These are phyloP conservation scores for Selaginella tamariscina DNA, from an alignment of 75 land plant genomes.

Conservation along the genomic window DNA sequence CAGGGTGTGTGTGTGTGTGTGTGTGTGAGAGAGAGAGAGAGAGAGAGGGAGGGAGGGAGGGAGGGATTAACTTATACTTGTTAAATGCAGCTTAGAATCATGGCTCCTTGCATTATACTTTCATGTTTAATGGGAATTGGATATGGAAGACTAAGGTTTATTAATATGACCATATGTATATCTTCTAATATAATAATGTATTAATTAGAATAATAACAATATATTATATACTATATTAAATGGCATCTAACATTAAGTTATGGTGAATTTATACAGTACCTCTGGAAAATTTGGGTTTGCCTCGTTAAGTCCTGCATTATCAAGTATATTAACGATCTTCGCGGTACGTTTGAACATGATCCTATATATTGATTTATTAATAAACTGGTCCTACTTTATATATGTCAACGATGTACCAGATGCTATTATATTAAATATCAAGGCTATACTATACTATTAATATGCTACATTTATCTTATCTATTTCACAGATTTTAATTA, in stretches of 20 bases:
- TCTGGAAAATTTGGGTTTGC: slow-evolving; percentile 21
- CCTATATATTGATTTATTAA: neutral
- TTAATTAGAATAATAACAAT: too few species aligned
- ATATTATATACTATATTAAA: neutral
- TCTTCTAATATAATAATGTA: too few species aligned
- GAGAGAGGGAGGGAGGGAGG: neutral
- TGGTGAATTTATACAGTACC: slow-evolving; percentile 22
- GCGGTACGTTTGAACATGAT: slow-evolving; percentile 9
- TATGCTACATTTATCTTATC: too few species aligned
- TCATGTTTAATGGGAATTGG: neutral
- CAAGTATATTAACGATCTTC: slow-evolving; percentile 23
- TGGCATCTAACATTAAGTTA: neutral
- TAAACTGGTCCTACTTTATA: too few species aligned
- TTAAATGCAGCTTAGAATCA: neutral
- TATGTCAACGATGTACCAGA: too few species aligned
- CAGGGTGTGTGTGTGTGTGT: too few species aligned
- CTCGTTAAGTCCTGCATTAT: slow-evolving; percentile 32
- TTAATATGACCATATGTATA: too few species aligned
- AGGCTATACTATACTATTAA: too few species aligned
- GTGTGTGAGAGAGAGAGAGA: too few species aligned
- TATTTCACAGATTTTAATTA: too few species aligned
- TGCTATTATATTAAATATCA: too few species aligned
- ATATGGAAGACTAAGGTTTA: neutral
- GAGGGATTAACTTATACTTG: neutral
- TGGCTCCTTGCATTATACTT: neutral